Evolutionary conservation across 768 basidiomycete genomes (phyloP).

Genomic region (Pholiota microspora): DNA sequence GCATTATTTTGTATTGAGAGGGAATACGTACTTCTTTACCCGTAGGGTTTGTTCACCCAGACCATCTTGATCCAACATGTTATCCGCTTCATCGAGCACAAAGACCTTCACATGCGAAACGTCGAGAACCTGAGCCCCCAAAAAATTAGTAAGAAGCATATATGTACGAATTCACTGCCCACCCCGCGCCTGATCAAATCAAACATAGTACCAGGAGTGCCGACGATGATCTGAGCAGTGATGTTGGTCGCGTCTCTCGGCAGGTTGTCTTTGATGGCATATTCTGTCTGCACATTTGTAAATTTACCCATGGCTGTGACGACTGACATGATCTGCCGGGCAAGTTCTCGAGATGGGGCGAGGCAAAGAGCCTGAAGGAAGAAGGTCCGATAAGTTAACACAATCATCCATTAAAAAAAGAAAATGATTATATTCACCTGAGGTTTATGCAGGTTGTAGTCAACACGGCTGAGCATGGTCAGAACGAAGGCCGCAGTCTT

Average conservation of each 20-base stretch:
- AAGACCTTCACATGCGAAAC: constrained; percentile 82
- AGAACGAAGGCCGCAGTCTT: constrained; percentile 98
- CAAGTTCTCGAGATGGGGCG: constrained; percentile 96
- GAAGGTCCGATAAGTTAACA: not conserved
- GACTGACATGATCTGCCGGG: constrained; percentile 96
- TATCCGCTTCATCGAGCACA: constrained; percentile 97
- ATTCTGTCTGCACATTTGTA: constrained; percentile 89
- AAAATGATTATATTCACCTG: constrained; percentile 50
- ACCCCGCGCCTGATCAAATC: constrained; percentile 77
- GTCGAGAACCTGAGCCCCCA: constrained; percentile 56
- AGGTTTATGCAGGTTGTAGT: constrained; percentile 77
- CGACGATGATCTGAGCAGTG: constrained; percentile 90
- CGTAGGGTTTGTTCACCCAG: constrained; percentile 90
- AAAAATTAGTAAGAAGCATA: not conserved
- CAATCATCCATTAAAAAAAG: not conserved
- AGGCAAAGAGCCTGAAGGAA: constrained; percentile 81
- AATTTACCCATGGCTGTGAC: constrained; percentile 94
- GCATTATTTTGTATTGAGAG: not conserved
- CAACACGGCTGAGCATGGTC: constrained; percentile 94
- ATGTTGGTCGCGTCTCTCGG: constrained; percentile 63
- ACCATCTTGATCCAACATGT: constrained; percentile 95
- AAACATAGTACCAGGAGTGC: constrained; percentile 93
- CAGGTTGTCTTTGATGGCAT: constrained; percentile 89
- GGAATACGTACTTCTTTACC: constrained; percentile 79
- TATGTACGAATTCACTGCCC: not conserved